These are phyloP conservation scores for Phytophthora tubulina DNA, from an alignment of 352 stramenopile species.

Conservation along the genomic window DNA sequence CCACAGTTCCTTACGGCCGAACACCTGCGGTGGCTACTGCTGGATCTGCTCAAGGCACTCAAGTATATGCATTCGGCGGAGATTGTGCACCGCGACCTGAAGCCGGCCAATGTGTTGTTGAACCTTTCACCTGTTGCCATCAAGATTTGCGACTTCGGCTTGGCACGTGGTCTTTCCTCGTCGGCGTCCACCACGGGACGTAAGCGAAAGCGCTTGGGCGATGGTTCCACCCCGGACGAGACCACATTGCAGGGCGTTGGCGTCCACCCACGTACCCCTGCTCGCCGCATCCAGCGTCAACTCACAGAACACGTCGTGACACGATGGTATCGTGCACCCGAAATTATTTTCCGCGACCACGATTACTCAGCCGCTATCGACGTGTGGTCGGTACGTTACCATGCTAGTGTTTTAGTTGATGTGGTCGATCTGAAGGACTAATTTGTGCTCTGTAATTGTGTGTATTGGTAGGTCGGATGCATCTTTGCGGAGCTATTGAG, in stretches of 20 bases:
- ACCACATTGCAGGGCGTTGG: conserved; percentile 68
- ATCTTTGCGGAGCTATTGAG: conserved; percentile 96
- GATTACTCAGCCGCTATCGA: conserved; percentile 91
- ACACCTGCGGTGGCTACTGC: conserved; percentile 84
- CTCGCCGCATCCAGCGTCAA: conserved; percentile 88
- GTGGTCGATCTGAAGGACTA: conserved; percentile 8
- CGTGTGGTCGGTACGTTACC: conserved; percentile 85
- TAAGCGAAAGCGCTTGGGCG: conserved; percentile 59
- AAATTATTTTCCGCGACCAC: conserved; percentile 94
- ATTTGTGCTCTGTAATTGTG: conserved; percentile 14
- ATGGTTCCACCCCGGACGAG: conserved; percentile 62
- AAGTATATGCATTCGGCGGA: conserved; percentile 93
- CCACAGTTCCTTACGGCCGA: conserved; percentile 88
- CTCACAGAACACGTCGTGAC: conserved; percentile 96
- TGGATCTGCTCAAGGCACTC: conserved; percentile 88
- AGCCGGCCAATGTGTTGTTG: conserved; percentile 89
- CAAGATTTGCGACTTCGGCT: conserved; percentile 90
- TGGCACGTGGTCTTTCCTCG: conserved; percentile 76
- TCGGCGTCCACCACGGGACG: conserved; percentile 74
- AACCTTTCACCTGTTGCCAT: conserved; percentile 89
- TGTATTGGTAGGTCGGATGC: conserved; percentile 85
- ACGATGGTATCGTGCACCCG: conserved; percentile 95
- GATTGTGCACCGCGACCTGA: conserved; percentile 91
- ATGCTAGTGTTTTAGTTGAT: background rate
- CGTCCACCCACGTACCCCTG: conserved; percentile 78